Conservation (phyloP, 345 rosid species). For the Gossypium thurberi region DNA sequence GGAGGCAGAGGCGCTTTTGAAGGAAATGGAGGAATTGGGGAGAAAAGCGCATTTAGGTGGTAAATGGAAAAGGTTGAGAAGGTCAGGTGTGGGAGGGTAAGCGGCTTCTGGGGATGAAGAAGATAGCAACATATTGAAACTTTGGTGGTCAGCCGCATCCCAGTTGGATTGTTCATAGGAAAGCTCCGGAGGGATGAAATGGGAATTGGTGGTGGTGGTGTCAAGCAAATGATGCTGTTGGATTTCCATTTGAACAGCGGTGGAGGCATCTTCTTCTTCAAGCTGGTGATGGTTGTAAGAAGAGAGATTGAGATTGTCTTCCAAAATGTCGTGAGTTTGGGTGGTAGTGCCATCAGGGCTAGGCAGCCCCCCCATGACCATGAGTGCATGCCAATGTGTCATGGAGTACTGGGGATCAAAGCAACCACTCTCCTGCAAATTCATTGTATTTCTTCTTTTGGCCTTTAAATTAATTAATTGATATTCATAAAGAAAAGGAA, state of each 20-base stretch:
- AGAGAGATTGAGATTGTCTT: conserved; percentile 36
- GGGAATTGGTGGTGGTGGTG: conserved; percentile 6
- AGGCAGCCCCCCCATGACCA: not conserved
- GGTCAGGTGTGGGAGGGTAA: conserved; percentile 44
- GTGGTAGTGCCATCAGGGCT: conserved; percentile 18
- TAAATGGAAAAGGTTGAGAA: conserved; percentile 54
- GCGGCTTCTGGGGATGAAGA: conserved; percentile 17
- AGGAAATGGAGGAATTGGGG: conserved; percentile 37
- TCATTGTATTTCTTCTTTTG: not conserved
- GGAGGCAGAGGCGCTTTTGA: conserved; percentile 33
- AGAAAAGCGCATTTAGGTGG: conserved; percentile 31
- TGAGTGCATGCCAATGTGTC: conserved; percentile 14
- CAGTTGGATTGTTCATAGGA: conserved; percentile 29
- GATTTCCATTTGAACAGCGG: conserved; percentile 30
- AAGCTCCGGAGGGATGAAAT: conserved; percentile 24
- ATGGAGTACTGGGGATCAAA: conserved; percentile 33
- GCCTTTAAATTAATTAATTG: no score
- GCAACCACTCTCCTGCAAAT: conserved; percentile 41
- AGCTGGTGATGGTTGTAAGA: conserved; percentile 29
- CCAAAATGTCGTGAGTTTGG: conserved; percentile 29
- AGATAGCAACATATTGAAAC: conserved; percentile 22
- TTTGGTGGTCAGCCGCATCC: conserved; percentile 23
- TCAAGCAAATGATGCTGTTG: conserved; percentile 30
- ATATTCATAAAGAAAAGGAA: no score
- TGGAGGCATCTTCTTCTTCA: conserved; percentile 10